Conservation (phyloP, 352 stramenopile species). For the Globisporangium emineosum region DNA sequence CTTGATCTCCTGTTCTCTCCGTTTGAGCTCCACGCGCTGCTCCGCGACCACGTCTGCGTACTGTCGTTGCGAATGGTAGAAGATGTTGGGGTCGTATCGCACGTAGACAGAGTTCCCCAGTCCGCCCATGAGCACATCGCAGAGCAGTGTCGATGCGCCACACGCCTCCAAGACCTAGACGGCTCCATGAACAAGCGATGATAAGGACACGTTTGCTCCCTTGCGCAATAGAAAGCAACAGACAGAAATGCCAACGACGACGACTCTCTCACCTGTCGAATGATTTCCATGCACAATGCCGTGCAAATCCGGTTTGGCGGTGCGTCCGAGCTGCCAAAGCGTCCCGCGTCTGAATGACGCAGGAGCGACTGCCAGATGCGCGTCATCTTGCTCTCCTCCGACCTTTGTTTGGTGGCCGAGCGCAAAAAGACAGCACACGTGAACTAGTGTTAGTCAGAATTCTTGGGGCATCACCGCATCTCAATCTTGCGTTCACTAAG, state of each 20-base stretch:
- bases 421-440: background rate
- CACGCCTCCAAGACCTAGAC: slow-evolving; percentile 27
- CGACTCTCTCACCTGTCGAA: slow-evolving; percentile 25
- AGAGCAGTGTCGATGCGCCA: slow-evolving; percentile 36
- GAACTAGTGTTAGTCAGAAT: background rate
- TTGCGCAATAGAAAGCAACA: background rate
- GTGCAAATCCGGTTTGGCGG: slow-evolving; percentile 55
- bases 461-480: background rate
- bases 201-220: background rate
- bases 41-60: slow-evolving; percentile 35
- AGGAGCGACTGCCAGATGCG: slow-evolving; percentile 58
- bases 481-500: background rate
- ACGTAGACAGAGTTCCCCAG: slow-evolving; percentile 64
- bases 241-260: background rate
- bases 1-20: slow-evolving; percentile 18
- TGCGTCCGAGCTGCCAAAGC: slow-evolving; percentile 30
- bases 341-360: slow-evolving; percentile 53
- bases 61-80: slow-evolving; percentile 34
- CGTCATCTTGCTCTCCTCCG: slow-evolving; percentile 44
- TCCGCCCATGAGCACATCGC: slow-evolving; percentile 43
- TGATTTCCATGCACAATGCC: slow-evolving; percentile 49
- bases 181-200: background rate
- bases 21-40: slow-evolving; percentile 16
- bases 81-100: slow-evolving; percentile 38
- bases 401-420: slow-evolving; percentile 11